Conservation (phyloP, 495 filamentous ascomycete species). For the Tuber aestivum region DNA sequence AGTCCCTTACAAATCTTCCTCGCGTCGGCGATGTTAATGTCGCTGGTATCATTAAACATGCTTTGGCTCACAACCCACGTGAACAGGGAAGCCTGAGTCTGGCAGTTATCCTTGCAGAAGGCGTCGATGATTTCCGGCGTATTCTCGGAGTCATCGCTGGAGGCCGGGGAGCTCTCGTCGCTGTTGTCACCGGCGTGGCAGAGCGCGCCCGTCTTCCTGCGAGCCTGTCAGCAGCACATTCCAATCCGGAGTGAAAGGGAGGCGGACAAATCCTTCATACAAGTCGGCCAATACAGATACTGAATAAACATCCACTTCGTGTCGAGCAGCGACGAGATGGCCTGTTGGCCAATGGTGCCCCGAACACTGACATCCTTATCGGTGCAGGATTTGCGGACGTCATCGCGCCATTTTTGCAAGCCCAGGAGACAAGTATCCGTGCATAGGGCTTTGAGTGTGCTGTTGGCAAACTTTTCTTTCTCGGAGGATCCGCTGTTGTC, state of each 20-base stretch:
- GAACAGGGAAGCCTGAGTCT: constrained; percentile 8
- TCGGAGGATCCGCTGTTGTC: background rate
- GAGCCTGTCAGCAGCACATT: background rate
- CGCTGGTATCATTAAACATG: background rate
- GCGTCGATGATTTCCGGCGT: constrained; percentile 6
- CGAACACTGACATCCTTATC: background rate
- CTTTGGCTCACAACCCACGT: constrained; percentile 1
- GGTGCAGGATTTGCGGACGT: background rate
- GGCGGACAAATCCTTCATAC: constrained; percentile 10
- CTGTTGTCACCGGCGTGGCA: background rate
- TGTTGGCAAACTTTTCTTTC: background rate
- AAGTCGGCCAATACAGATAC: constrained; percentile 18
- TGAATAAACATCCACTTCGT: background rate
- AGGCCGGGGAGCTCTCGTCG: background rate
- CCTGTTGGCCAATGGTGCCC: background rate
- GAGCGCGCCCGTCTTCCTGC: constrained; percentile 1
- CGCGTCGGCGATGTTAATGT: background rate
- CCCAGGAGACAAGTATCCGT: constrained; percentile 8
- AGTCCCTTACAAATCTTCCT: constrained; percentile 13
- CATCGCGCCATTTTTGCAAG: constrained; percentile 8
- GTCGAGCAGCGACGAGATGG: background rate
- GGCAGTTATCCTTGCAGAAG: constrained; percentile 15
- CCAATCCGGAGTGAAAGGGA: background rate
- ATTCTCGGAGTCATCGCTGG: background rate
- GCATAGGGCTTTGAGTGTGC: constrained; percentile 8